Base-by-base conservation (phyloP, 768 basidiomycete species). In the Sarcomyxa edulis region DNA sequence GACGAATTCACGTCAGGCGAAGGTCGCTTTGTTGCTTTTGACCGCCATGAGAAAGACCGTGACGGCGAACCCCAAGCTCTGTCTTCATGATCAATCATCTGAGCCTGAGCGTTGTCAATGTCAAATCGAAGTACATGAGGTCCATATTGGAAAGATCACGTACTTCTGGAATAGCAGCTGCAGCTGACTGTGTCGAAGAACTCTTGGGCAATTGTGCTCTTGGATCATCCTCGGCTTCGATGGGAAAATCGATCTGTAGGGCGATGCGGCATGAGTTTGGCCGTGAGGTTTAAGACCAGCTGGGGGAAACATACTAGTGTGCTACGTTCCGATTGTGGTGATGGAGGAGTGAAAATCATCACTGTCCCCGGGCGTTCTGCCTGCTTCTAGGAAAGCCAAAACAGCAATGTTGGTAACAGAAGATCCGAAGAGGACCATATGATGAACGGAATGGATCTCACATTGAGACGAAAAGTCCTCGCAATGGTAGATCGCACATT, bases 21-120 rank as follows among this genome's bases (percentile, higher is more conserved):
- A n/a, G n/a, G n/a, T n/a, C n/a, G n/a, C n/a, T n/a, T n/a, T n/a
- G n/a, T n/a, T n/a, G n/a, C n/a, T n/a, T n/a, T n/a, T n/a, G n/a
- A n/a, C n/a, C n/a, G n/a, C n/a, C n/a, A n/a, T n/a, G n/a, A n/a
- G n/a, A n/a, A n/a, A n/a, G n/a, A n/a, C n/a, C n/a, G n/a, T n/a
- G n/a, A n/a, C n/a, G 52, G 55, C 4, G 53, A 42, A 16, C 52
- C 54, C 67, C 68, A 72, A 8, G 70, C 65, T 35, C 54, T 55
- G 40, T 71, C 58, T 35, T 71, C 63, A 4, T 49, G 49, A n/a
- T 58, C 59, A 7, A 68, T 52, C 52, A 59, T 59, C 30, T 39
- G 38, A 11, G 38, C 32, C 38, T 39, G 19, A 12, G 20, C 21
- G 16, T 12, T 34, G n/a, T 15, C 18, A 19, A 19, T 18, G 33